A percentile compares a stretch with the other conserved stretches of the same genome.
phyloP scores from a whole-genome alignment of 2,329 filamentous ascomycete species.

The Simplicillium sp. region DNA sequence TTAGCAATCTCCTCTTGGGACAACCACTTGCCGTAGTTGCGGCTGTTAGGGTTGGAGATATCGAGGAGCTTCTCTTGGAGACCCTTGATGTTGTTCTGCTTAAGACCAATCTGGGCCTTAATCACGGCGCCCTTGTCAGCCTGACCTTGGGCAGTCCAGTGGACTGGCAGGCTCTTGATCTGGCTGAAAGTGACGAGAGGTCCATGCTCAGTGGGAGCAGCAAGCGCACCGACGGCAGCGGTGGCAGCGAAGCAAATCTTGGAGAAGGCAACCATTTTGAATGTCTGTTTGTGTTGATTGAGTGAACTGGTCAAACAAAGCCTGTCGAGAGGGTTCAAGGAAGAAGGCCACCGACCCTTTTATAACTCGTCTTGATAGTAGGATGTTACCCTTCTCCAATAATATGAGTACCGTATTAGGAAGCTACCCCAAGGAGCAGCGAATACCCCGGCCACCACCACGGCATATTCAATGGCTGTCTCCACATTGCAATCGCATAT shows the following conservation, averaged over 20 bases:
- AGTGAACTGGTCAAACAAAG: too few species aligned
- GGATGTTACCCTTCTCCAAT: too few species aligned
- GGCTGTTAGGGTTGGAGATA: constrained; percentile 15
- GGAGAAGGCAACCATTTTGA: constrained; percentile 7
- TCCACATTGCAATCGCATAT: too few species aligned
- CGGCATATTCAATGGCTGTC: too few species aligned
- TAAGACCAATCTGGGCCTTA: constrained; percentile 7
- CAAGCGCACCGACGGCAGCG: constrained; percentile 1
- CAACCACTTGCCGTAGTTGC: constrained; percentile 16
- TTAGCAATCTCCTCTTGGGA: constrained; percentile 12
- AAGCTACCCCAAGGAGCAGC: too few species aligned
- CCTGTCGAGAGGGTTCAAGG: too few species aligned
- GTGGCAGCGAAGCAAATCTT: constrained; percentile 5
- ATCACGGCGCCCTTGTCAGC: constrained; percentile 2
- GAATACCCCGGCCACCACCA: too few species aligned
- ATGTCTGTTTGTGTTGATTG: neutral
- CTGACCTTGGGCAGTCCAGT: constrained; percentile 1
- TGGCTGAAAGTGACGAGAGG: constrained; percentile 5
- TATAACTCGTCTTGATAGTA: too few species aligned
- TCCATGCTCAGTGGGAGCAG: constrained; percentile 2
- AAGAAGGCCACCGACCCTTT: too few species aligned
- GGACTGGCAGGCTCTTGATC: constrained; percentile 1
- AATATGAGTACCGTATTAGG: too few species aligned
- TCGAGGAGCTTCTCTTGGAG: constrained; percentile 14
- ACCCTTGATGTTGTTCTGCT: constrained; percentile 13